These are phyloP conservation scores for Mucor mucedo DNA, from an alignment of 371 early-diverging fungal genomes.

Conservation along the genomic window DNA sequence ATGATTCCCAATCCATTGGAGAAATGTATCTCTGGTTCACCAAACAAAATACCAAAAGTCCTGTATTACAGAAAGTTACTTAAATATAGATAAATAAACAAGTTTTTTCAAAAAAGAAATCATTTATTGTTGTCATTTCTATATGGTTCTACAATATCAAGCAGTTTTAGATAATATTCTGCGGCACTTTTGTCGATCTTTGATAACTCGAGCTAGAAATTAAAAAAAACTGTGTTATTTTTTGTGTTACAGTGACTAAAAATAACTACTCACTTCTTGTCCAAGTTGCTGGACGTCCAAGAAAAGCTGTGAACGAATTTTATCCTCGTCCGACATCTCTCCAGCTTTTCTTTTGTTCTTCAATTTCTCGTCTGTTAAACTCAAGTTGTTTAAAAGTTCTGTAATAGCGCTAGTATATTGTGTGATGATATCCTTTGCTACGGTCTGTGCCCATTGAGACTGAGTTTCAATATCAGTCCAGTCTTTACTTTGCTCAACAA, in stretches of 20 bases:
- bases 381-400: conserved; percentile 38
- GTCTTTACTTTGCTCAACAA: conserved; percentile 38
- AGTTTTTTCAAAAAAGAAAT: background rate
- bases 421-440: conserved; percentile 42
- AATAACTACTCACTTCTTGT: conserved; percentile 44
- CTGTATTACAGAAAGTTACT: conserved; percentile 11
- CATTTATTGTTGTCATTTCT: background rate
- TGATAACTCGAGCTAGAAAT: conserved; percentile 7
- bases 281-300: conserved; percentile 61
- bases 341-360: conserved; percentile 21
- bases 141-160: conserved; percentile 5
- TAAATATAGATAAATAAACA: conserved; percentile 2
- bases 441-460: conserved; percentile 33
- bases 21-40: conserved; percentile 58
- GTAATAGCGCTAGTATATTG: conserved; percentile 30
- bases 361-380: conserved; percentile 40
- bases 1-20: conserved; percentile 40
- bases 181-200: conserved; percentile 9
- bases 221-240: background rate
- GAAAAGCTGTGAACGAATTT: conserved; percentile 61
- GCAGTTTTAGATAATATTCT: background rate
- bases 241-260: background rate
- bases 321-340: conserved; percentile 56
- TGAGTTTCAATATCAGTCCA: conserved; percentile 27
- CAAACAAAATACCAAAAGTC: conserved; percentile 26